These are phyloP conservation scores for Filobasidium floriforme DNA, from an alignment of 768 basidiomycete species.

Conservation along the genomic window DNA sequence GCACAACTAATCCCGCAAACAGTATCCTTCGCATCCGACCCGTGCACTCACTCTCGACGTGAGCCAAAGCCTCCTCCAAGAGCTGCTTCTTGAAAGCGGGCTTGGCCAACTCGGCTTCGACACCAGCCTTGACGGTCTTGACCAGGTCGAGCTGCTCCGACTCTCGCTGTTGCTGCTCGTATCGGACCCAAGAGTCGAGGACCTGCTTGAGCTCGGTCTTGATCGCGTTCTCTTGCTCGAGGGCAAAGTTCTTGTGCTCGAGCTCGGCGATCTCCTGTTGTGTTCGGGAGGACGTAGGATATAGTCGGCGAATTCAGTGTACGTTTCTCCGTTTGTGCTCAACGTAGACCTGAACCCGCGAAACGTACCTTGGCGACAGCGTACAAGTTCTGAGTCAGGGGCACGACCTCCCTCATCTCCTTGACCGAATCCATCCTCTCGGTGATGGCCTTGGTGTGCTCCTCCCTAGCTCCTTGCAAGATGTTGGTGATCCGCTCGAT, in stretches of 20 bases:
- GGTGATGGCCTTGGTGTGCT: constrained; percentile 89
- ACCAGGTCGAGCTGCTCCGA: constrained; percentile 89
- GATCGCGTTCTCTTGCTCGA: constrained; percentile 78
- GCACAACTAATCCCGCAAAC: not conserved
- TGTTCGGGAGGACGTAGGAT: too few species aligned
- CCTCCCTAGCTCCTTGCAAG: constrained; percentile 69
- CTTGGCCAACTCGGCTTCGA: constrained; percentile 50
- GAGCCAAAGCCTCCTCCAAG: constrained; percentile 77
- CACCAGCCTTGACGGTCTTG: constrained; percentile 54
- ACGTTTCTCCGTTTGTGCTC: too few species aligned
- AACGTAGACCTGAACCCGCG: not conserved
- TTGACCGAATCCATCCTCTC: constrained; percentile 84
- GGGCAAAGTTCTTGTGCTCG: constrained; percentile 81
- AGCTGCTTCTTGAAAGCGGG: constrained; percentile 75
- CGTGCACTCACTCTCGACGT: constrained; percentile 78
- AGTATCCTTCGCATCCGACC: not conserved
- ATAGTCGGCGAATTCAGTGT: too few species aligned
- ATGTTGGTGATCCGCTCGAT: constrained; percentile 74
- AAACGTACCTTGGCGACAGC: constrained; percentile 70
- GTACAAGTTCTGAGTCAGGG: constrained; percentile 82
- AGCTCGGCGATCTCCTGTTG: constrained; percentile 79
- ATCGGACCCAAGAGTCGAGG: constrained; percentile 95
- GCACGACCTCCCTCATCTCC: constrained; percentile 92
- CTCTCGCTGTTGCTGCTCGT: constrained; percentile 94
- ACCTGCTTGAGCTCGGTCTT: constrained; percentile 85